Evolutionary conservation across 1,284 basidiomycete genomes (phyloP), one percentile per base, ranked within the genome.

Genomic region (Coniferiporia weirii): DNA sequence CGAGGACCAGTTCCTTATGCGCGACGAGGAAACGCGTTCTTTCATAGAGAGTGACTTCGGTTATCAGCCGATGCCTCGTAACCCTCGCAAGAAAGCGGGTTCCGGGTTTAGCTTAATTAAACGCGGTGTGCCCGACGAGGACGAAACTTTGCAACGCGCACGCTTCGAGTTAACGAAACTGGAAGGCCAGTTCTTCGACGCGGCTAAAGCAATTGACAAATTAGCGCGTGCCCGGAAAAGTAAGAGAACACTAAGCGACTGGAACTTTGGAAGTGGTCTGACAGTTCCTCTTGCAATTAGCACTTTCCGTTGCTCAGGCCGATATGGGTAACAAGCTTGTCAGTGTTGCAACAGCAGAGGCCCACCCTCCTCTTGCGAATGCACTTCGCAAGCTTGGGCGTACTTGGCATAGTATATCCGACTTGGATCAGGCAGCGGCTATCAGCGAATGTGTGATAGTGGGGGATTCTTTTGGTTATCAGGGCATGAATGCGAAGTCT

Each of bases 41-140:
- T 98, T 98, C 70, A 83, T 98, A 63, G 95, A 98, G 73, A 93
- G 87, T 65, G 95, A 98, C 73, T 98, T 98, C 76, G 95, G 95
- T 20, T 92, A 92, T 68, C 89, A 91, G 67, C 89, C 90, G 2
- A 90, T 83, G 12, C 87, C 89, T 8, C 82, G 84, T 12, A 52
- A 56, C 35, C 86, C 87, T 40, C 82, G 82, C 59, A 81, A 83
- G 63, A 91, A 90, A 72, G 74, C 82, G 0, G 79, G 80, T 36
- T 80, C 84, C 35, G 81, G 86, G 12, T 88, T 91, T 70, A 78
- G 80, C 62, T 72, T 91, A 58, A 82, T 92, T 17, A 78, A 85
- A 45, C 78, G 89, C 4, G 80, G 81, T 22, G 86, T 91, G 1
- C 88, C 90, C 2, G 89, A 92, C 65, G 89, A 92, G 71, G 89